Conservation (phyloP, 169 alveolate genomes). For the Plasmodium relictum region DNA sequence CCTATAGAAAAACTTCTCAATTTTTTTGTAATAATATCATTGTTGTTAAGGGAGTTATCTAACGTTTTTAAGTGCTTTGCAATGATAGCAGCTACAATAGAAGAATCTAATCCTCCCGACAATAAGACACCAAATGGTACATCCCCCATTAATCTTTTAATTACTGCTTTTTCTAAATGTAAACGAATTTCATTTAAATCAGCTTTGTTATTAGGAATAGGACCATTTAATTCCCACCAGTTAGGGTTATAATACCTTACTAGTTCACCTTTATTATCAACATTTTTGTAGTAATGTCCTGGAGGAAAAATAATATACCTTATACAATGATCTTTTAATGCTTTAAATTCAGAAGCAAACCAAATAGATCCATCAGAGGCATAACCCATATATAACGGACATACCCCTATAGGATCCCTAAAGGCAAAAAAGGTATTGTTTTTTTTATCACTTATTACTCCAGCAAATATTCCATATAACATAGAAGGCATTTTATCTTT, state of each 20-base stretch:
- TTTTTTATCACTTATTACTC: conserved; percentile 65
- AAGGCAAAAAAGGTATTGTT: conserved; percentile 74
- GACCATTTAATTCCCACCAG: conserved; percentile 43
- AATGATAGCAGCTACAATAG: conserved; percentile 88
- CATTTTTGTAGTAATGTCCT: conserved; percentile 52
- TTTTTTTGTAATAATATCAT: conserved; percentile 23
- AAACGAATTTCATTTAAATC: conserved; percentile 54
- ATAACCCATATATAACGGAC: conserved; percentile 74
- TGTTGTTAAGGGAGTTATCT: conserved; percentile 10
- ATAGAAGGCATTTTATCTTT: conserved; percentile 49
- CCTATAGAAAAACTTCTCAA: conserved; percentile 70
- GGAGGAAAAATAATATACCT: conserved; percentile 65
- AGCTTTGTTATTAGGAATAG: conserved; percentile 48
- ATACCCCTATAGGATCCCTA: conserved; percentile 79
- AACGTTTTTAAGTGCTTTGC: conserved; percentile 51
- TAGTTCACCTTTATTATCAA: conserved; percentile 46
- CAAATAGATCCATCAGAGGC: conserved; percentile 72
- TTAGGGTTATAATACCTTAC: conserved; percentile 58
- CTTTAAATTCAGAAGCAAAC: conserved; percentile 79
- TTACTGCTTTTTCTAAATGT: conserved; percentile 58
- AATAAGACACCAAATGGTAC: conserved; percentile 92
- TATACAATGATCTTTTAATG: conserved; percentile 36
- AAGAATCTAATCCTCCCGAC: conserved; percentile 92
- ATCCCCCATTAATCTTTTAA: conserved; percentile 85
- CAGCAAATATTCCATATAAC: conserved; percentile 70